These are phyloP conservation scores for Clarkia xantiana DNA, from an alignment of 345 rosid genomes.

Conservation along the genomic window DNA sequence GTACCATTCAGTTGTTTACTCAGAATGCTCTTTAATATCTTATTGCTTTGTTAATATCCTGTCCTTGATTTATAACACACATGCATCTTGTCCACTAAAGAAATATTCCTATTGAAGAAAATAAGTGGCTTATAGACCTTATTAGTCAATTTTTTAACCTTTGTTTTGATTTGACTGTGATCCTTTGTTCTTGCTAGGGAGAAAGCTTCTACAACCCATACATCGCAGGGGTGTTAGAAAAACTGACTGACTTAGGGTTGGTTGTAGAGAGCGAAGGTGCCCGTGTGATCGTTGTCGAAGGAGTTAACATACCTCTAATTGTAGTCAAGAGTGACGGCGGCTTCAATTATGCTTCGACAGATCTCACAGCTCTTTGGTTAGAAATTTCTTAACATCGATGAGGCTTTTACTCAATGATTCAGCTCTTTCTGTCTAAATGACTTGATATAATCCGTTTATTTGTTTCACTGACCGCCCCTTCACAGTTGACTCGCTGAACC, in stretches of 20 bases:
- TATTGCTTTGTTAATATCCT: neutral
- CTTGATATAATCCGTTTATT: too few species aligned
- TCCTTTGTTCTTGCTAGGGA: constrained; percentile 40
- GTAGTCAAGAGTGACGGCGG: constrained; percentile 97
- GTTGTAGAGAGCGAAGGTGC: constrained; percentile 84
- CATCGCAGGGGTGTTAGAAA: constrained; percentile 50
- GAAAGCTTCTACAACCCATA: constrained; percentile 92
- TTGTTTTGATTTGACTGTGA: neutral
- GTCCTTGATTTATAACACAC: too few species aligned
- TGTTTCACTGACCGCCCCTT: too few species aligned
- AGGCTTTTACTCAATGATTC: neutral
- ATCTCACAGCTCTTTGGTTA: constrained; percentile 85
- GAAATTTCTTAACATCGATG: constrained; percentile 8
- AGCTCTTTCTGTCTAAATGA: too few species aligned
- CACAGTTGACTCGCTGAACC: too few species aligned
- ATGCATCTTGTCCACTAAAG: too few species aligned
- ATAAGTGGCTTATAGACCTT: too few species aligned
- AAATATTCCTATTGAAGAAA: too few species aligned
- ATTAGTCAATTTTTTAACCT: too few species aligned
- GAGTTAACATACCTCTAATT: constrained; percentile 72
- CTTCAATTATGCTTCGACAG: constrained; percentile 91
- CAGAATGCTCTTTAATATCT: neutral
- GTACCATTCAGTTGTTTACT: neutral
- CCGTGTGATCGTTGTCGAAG: constrained; percentile 75
- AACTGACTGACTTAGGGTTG: constrained; percentile 43